Evolutionary conservation across 139 green algal species (phyloP).

Genomic region (Axilococcus clingmanii): DNA sequence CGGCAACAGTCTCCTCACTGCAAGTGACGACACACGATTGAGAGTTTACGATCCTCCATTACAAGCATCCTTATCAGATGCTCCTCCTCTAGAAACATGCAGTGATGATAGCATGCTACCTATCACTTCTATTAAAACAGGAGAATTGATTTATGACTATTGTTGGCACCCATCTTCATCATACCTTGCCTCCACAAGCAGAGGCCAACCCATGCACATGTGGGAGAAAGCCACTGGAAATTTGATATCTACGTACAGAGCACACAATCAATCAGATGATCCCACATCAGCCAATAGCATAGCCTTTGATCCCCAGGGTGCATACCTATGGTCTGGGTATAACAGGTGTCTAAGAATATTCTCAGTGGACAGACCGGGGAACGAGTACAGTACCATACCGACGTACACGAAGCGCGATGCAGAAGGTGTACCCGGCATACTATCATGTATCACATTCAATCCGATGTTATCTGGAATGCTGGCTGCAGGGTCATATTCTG

Average conservation of each 20-base stretch:
- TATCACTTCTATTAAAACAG: slow-evolving; percentile 43
- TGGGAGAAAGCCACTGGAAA: slow-evolving; percentile 65
- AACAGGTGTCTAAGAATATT: slow-evolving; percentile 54
- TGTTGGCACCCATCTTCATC: slow-evolving; percentile 57
- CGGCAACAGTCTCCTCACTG: slow-evolving; percentile 63
- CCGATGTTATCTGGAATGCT: slow-evolving; percentile 41
- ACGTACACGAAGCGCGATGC: slow-evolving; percentile 25
- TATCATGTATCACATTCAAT: slow-evolving; percentile 70
- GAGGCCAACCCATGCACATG: slow-evolving; percentile 73
- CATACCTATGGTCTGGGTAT: slow-evolving; percentile 47
- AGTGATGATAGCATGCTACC: background rate
- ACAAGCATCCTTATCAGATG: slow-evolving; percentile 16
- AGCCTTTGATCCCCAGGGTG: slow-evolving; percentile 51
- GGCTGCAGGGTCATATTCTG: slow-evolving; percentile 68
- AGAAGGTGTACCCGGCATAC: slow-evolving; percentile 54
- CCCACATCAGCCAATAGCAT: slow-evolving; percentile 61
- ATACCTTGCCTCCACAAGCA: slow-evolving; percentile 39
- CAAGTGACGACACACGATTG: slow-evolving; percentile 61
- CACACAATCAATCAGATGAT: slow-evolving; percentile 81
- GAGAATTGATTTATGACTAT: slow-evolving; percentile 74
- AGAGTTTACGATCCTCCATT: slow-evolving; percentile 59
- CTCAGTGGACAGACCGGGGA: slow-evolving; percentile 54
- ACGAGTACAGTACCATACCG: slow-evolving; percentile 41
- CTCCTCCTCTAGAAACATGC: background rate
- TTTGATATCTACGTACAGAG: slow-evolving; percentile 60